Base-by-base conservation (phyloP, 2,329 filamentous ascomycete genomes). In the Colletotrichum sp. region DNA sequence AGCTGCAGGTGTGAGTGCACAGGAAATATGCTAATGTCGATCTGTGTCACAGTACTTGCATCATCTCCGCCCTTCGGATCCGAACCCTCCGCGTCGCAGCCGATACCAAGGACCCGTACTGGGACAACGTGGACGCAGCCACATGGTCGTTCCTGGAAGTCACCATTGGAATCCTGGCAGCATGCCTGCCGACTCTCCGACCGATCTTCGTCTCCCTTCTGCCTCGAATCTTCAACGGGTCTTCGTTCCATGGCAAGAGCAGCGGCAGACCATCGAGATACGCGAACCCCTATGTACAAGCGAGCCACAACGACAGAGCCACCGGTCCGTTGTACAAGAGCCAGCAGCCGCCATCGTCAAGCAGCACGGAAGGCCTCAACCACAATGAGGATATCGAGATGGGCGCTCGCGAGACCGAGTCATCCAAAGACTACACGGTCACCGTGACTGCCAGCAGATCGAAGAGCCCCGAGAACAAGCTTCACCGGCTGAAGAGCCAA, bases 131-230 rank as follows among this genome's bases (percentile, higher is more conserved):
- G 3, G 76, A 79, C 9, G 79, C 80, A 1, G 78, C 81, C 2
- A 80, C 79, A 58, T 81, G 80, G 78, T 80, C 79, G 13, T 77
- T 80, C 59, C 78, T 80, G 34, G 81, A 82, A 70, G 75, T 81
- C 68, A 79, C 78, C 66, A 78, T 78, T 27, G 80, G 77, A 29
- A 81, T 82, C 16, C 38, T 80, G 4, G 80, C 78, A 31, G 79
- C 80, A 3, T 79, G 78, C 33, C 75, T 82, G 27, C 80, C 80
- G 9, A 78, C 80, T 12, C 74, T 82, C 3, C 78, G 80, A 12
- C 81, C 81, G 5, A 74, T 81, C 27, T 70, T 82, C 34, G 73
- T 75, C n/a, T 73, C 72, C 8, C 27, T 78, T 31, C 65, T 79
- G 11, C 78, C 79, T 2, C 72, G 76, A 12, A 36, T 78, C 57